Conservation (phyloP, 345 rosid species). For the Euclidium syriacum region DNA sequence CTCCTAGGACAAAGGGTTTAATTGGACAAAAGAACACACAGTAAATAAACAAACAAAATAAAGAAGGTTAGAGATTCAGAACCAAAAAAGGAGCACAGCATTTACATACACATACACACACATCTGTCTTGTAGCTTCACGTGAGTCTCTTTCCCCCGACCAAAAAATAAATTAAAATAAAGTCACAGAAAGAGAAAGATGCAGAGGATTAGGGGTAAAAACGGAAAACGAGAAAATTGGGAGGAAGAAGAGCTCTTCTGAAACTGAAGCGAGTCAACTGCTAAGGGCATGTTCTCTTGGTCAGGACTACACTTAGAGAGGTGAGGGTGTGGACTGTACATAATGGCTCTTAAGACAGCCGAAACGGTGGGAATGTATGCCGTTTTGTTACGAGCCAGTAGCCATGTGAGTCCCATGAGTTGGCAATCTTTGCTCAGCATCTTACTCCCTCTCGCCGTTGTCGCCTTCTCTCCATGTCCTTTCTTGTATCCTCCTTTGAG, state of each 20-base stretch:
- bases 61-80: slow-evolving; percentile 7
- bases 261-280: slow-evolving; percentile 94
- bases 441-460: slow-evolving; percentile 61
- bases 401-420: slow-evolving; percentile 99
- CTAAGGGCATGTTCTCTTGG: slow-evolving; percentile 99
- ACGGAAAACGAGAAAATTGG: slow-evolving; percentile 15
- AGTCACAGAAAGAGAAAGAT: slow-evolving; percentile 14
- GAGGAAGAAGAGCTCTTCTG: slow-evolving; percentile 44
- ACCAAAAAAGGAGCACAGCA: slow-evolving; percentile 13
- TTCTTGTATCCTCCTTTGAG: slow-evolving; percentile 59
- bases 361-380: slow-evolving; percentile 96
- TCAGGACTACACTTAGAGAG: slow-evolving; percentile 87
- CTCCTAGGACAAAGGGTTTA: slow-evolving; percentile 15
- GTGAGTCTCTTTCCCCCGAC: slow-evolving; percentile 27
- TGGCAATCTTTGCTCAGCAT: slow-evolving; percentile 94
- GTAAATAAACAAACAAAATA: neutral
- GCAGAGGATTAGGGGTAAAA: slow-evolving; percentile 30
- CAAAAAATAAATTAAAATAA: neutral
- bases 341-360: slow-evolving; percentile 84
- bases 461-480: slow-evolving; percentile 31
- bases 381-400: slow-evolving; percentile 91
- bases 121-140: slow-evolving; percentile 33
- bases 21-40: slow-evolving; percentile 22
- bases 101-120: slow-evolving; percentile 31
- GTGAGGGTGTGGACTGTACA: slow-evolving; percentile 85